A percentile compares a stretch with the other conserved stretches of the same genome.
Evolutionary conservation across 179 eudicot species (phyloP).

Genomic region (Pouteria campechiana): DNA sequence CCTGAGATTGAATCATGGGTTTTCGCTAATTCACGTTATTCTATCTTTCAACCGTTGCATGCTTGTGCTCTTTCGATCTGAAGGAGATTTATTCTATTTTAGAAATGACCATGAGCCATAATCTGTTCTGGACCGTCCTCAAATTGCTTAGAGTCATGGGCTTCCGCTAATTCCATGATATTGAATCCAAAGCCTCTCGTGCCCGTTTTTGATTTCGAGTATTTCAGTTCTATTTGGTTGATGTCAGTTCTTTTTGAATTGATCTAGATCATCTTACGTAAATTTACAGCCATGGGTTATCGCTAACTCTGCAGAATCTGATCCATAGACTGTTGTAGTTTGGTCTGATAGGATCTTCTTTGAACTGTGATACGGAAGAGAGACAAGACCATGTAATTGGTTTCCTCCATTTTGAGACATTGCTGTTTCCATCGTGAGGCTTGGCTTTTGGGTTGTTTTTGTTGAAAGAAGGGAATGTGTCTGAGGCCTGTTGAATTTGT

Average conservation of each 20-base stretch:
- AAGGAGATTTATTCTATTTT: no score
- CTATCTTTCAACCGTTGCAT: no score
- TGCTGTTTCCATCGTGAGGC: constrained; percentile 2
- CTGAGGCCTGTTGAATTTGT: constrained; percentile 15
- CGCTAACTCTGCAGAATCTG: constrained; percentile 23
- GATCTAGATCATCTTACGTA: constrained; percentile 7
- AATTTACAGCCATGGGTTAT: constrained; percentile 29
- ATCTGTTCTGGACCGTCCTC: no score
- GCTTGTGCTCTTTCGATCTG: no score
- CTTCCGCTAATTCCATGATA: no score
- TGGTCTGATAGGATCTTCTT: background rate
- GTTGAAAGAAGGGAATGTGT: constrained; percentile 26
- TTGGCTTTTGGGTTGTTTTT: constrained; percentile 7
- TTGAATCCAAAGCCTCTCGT: no score
- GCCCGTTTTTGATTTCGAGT: no score
- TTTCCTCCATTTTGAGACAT: background rate
- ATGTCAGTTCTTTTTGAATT: constrained; percentile 21
- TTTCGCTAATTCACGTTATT: no score
- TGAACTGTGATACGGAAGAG: constrained; percentile 5
- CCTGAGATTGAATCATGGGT: no score
- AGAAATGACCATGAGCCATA: no score
- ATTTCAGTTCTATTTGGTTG: constrained; percentile 8
- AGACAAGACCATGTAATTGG: constrained; percentile 34
- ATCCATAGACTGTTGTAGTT: constrained; percentile 3
- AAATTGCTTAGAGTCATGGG: no score